Evolutionary conservation across 805 yeast species (phyloP).

Genomic region (Maudiozyma barnettii): DNA sequence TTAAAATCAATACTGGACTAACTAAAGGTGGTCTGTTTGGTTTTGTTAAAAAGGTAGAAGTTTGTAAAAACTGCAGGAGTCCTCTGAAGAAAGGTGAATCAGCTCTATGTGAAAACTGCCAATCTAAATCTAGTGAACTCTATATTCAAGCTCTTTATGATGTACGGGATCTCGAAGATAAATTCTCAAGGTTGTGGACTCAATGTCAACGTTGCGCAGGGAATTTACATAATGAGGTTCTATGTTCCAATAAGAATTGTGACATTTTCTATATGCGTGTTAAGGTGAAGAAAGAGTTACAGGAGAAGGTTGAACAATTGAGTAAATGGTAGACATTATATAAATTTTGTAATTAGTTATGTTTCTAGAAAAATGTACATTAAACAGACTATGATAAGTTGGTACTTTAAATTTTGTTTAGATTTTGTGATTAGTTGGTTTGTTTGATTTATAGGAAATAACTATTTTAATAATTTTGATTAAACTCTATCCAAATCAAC

Average conservation of each 20-base stretch:
- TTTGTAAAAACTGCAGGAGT: conserved; percentile 80
- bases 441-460: no score
- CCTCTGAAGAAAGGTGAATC: conserved; percentile 62
- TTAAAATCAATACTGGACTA: conserved; percentile 36
- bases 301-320: conserved; percentile 31
- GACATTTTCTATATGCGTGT: conserved; percentile 95
- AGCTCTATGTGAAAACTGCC: conserved; percentile 75
- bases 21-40: conserved; percentile 85
- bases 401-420: no score
- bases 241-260: conserved; percentile 92
- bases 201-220: conserved; percentile 98
- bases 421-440: no score
- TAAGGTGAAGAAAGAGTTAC: conserved; percentile 35
- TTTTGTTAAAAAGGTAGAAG: conserved; percentile 81
- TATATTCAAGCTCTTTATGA: conserved; percentile 75
- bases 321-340: conserved; percentile 30
- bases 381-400: no score
- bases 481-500: no score
- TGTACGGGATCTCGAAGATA: conserved; percentile 69
- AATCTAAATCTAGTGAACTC: conserved; percentile 58
- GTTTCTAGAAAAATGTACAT: no score
- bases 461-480: no score
- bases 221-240: conserved; percentile 86
- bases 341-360: background rate
- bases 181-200: conserved; percentile 88